phyloP scores from a whole-genome alignment of 2,329 filamentous ascomycete genomes.

The Cladosporium sp. region DNA sequence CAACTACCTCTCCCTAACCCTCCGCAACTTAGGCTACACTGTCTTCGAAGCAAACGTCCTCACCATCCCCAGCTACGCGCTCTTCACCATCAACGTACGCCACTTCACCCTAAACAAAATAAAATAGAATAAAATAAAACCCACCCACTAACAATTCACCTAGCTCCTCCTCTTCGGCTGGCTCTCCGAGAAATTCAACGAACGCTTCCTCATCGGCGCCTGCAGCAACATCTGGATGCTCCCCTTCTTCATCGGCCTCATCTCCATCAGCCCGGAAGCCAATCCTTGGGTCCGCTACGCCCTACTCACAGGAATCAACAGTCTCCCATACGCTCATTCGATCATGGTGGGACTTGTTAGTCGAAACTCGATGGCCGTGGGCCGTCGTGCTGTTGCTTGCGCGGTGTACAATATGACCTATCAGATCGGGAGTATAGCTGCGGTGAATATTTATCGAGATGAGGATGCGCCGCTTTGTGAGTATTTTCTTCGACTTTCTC shows the following conservation, averaged over 20 bases:
- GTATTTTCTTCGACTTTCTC: no score
- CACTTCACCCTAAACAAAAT: background rate
- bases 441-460: background rate
- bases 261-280: constrained; percentile 17
- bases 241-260: background rate
- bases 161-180: constrained; percentile 19
- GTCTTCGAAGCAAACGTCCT: constrained; percentile 58
- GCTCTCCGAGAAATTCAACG: constrained; percentile 47
- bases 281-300: background rate
- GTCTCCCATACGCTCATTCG: constrained; percentile 14
- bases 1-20: constrained; percentile 52
- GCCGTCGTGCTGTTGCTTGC: no score
- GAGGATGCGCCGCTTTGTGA: background rate
- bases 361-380: no score
- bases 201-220: constrained; percentile 46
- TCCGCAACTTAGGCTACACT: constrained; percentile 19
- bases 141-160: constrained; percentile 32
- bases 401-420: no score
- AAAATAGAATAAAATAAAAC: background rate
- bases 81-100: constrained; percentile 43
- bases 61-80: constrained; percentile 46
- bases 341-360: no score
- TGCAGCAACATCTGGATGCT: constrained; percentile 39
- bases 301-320: background rate
- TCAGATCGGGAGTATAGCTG: background rate